These are phyloP conservation scores for Saccharomycopsis sp. DNA, from an alignment of 805 yeast genomes.

Conservation along the genomic window DNA sequence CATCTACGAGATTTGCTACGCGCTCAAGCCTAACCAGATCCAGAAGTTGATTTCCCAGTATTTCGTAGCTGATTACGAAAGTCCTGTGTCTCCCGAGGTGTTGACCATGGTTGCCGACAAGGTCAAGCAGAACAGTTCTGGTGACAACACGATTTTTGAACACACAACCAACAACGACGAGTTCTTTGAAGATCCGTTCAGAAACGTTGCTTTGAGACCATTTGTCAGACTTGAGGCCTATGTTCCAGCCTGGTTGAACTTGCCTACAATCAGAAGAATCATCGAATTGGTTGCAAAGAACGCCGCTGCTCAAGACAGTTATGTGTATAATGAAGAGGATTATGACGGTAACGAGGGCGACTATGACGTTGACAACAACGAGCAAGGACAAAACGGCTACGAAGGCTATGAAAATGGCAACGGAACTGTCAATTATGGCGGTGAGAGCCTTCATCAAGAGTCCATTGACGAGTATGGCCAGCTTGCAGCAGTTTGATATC, in stretches of 20 bases:
- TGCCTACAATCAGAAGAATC: constrained; percentile 82
- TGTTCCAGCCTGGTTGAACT: constrained; percentile 89
- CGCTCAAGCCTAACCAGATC: constrained; percentile 89
- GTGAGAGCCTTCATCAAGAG: neutral
- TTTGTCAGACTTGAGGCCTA: constrained; percentile 81
- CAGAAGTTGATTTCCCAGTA: constrained; percentile 88
- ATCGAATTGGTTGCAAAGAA: constrained; percentile 83
- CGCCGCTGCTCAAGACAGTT: constrained; percentile 59
- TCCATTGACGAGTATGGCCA: neutral
- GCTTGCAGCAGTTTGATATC: neutral
- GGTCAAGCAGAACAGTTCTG: constrained; percentile 59
- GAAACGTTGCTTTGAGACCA: constrained; percentile 66
- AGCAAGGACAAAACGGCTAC: neutral
- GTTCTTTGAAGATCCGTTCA: constrained; percentile 78
- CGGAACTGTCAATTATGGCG: neutral
- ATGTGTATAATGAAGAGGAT: constrained; percentile 15
- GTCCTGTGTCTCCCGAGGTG: constrained; percentile 80
- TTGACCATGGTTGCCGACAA: constrained; percentile 74
- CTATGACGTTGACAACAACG: neutral
- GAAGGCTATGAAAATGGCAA: neutral
- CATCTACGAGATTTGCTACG: constrained; percentile 90
- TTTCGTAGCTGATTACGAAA: constrained; percentile 88
- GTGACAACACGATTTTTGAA: constrained; percentile 60
- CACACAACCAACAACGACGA: constrained; percentile 57
- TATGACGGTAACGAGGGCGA: constrained; percentile 4